Conservation (phyloP, 805 yeast species). For the Lachancea mirantina region DNA sequence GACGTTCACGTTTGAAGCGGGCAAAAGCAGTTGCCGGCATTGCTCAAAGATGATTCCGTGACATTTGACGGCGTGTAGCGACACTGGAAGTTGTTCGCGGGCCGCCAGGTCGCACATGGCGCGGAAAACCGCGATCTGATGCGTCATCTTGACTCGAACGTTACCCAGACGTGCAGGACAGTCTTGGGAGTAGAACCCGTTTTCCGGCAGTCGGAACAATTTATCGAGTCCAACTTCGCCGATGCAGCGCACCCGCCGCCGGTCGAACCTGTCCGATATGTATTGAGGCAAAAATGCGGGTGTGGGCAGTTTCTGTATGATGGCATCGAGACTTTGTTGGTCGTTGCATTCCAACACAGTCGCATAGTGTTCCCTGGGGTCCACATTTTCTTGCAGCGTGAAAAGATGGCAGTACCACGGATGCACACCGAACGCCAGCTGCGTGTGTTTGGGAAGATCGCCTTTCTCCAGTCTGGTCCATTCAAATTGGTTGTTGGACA, state of each 20-base stretch:
- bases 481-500: conserved; percentile 41
- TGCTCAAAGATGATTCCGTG: conserved; percentile 53
- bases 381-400: conserved; percentile 23
- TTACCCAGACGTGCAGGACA: conserved; percentile 28
- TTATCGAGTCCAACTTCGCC: conserved; percentile 95
- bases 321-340: conserved; percentile 22
- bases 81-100: conserved; percentile 43
- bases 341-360: conserved; percentile 38
- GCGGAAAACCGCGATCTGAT: conserved; percentile 52
- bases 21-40: conserved; percentile 22
- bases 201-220: conserved; percentile 56
- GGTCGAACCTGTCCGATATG: conserved; percentile 22
- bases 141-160: conserved; percentile 54
- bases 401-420: conserved; percentile 86
- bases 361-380: conserved; percentile 50
- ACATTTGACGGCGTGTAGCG: conserved; percentile 80
- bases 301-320: conserved; percentile 48
- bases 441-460: conserved; percentile 12
- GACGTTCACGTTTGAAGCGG: conserved; percentile 27
- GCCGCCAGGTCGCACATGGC: conserved; percentile 51
- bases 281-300: conserved; percentile 43
- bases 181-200: conserved; percentile 38
- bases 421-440: conserved; percentile 66
- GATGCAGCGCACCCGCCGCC: conserved; percentile 35
- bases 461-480: conserved; percentile 19